These are phyloP conservation scores for Xylaria arbuscula DNA, from an alignment of 2,329 filamentous ascomycete species.

Conservation along the genomic window DNA sequence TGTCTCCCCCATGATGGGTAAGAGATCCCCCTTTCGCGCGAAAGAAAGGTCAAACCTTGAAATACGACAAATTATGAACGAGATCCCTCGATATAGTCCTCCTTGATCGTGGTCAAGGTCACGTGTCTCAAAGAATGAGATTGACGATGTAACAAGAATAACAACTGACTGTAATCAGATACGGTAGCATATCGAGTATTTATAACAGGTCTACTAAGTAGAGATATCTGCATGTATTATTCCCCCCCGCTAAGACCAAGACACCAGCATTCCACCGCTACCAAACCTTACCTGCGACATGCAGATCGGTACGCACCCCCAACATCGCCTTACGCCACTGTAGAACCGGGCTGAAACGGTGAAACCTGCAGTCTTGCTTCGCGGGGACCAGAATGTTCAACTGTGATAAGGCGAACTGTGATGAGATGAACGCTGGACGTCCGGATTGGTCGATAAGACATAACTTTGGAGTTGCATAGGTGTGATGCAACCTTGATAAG, in stretches of 20 bases:
- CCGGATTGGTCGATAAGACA: slow-evolving; percentile 33
- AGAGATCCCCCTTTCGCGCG: background rate
- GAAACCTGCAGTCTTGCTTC: slow-evolving; percentile 24
- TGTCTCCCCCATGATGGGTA: slow-evolving; percentile 27
- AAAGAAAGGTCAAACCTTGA: background rate
- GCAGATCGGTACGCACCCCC: background rate
- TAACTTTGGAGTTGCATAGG: slow-evolving; percentile 19
- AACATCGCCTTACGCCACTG: background rate
- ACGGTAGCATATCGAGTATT: slow-evolving; percentile 19
- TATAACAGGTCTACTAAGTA: slow-evolving; percentile 13
- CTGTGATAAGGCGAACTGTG: background rate
- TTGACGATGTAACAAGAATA: background rate
- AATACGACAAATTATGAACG: background rate
- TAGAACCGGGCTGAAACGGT: slow-evolving; percentile 30
- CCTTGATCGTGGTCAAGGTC: background rate
- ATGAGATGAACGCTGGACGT: background rate
- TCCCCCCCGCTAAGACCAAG: slow-evolving; percentile 23
- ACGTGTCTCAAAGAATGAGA: background rate
- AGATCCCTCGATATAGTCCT: background rate
- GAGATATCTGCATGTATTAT: background rate
- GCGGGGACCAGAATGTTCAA: slow-evolving; percentile 10
- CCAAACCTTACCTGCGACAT: slow-evolving; percentile 11
- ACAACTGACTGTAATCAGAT: background rate
- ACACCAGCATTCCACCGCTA: background rate
- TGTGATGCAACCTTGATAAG: slow-evolving; percentile 34